phyloP scores from a whole-genome alignment of 192 early-diverging fungal species.

The Coemansia javaensis region DNA sequence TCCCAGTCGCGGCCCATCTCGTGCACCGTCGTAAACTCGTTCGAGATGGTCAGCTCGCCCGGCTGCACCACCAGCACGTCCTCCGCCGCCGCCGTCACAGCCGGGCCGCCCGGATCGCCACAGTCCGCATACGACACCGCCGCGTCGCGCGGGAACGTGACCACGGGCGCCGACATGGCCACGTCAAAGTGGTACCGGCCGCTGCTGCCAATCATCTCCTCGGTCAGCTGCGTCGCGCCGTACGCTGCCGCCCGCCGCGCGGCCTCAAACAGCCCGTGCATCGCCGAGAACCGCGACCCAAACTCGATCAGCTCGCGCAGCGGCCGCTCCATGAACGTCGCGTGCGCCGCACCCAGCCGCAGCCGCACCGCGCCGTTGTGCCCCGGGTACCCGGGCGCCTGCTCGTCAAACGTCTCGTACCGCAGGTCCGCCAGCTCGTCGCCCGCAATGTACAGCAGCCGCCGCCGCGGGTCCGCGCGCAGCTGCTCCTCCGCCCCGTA shows the following conservation, averaged over 20 bases:
- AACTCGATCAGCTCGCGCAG: constrained; percentile 69
- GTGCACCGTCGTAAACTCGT: constrained; percentile 61
- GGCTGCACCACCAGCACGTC: constrained; percentile 75
- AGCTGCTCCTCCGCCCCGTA: background rate
- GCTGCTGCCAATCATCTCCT: constrained; percentile 56
- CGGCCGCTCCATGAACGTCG: constrained; percentile 77
- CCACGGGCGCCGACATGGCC: constrained; percentile 75
- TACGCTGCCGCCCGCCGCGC: constrained; percentile 80
- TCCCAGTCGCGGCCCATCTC: constrained; percentile 45
- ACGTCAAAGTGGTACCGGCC: constrained; percentile 81
- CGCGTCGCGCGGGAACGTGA: constrained; percentile 68
- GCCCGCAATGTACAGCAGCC: constrained; percentile 79
- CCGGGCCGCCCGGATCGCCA: too few species aligned
- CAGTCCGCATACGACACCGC: constrained; percentile 32
- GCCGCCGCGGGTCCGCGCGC: constrained; percentile 21
- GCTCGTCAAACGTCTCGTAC: constrained; percentile 74
- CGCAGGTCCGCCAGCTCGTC: constrained; percentile 83
- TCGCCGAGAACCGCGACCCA: constrained; percentile 78
- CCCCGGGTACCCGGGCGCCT: constrained; percentile 63
- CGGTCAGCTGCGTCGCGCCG: constrained; percentile 71
- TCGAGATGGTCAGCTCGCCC: constrained; percentile 80
- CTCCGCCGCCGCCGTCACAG: background rate
- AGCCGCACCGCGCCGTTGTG: constrained; percentile 78
- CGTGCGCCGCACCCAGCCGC: constrained; percentile 70
- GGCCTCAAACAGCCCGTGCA: constrained; percentile 84